These are phyloP conservation scores for Polygonum aviculare DNA, from an alignment of 148 eudicot genomes.

Conservation along the genomic window DNA sequence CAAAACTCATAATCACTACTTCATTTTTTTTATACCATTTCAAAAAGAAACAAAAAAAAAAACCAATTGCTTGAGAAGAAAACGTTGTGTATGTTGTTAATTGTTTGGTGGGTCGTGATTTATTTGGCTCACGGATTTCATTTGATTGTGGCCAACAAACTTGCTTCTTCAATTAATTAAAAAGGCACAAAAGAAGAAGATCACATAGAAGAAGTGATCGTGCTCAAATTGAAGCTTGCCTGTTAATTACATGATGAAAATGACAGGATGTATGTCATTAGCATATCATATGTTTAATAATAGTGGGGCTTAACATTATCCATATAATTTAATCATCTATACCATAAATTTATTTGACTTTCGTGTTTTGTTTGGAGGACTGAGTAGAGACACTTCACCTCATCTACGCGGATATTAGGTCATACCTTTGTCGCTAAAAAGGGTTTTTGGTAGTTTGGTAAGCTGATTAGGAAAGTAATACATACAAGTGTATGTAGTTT, in stretches of 20 bases:
- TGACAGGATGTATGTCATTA: background rate
- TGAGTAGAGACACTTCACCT: background rate
- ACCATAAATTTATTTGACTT: background rate
- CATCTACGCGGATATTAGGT: constrained; percentile 1
- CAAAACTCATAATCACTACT: too few species aligned
- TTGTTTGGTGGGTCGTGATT: constrained; percentile 1
- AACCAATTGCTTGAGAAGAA: too few species aligned
- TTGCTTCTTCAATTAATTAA: background rate
- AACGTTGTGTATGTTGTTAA: background rate
- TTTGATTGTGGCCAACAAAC: background rate
- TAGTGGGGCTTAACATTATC: background rate
- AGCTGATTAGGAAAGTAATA: background rate
- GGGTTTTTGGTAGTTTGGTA: background rate
- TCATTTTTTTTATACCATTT: too few species aligned
- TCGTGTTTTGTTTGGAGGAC: background rate
- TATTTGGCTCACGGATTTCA: background rate
- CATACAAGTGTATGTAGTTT: too few species aligned
- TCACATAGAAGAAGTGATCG: background rate
- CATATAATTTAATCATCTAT: background rate
- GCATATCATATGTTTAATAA: background rate
- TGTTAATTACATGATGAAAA: too few species aligned
- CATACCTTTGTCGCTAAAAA: background rate
- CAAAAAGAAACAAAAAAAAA: too few species aligned
- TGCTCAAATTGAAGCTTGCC: background rate
- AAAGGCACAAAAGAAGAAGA: background rate